phyloP scores from a whole-genome alignment of 75 land plant genomes.

The Sequoiadendron giganteum region DNA sequence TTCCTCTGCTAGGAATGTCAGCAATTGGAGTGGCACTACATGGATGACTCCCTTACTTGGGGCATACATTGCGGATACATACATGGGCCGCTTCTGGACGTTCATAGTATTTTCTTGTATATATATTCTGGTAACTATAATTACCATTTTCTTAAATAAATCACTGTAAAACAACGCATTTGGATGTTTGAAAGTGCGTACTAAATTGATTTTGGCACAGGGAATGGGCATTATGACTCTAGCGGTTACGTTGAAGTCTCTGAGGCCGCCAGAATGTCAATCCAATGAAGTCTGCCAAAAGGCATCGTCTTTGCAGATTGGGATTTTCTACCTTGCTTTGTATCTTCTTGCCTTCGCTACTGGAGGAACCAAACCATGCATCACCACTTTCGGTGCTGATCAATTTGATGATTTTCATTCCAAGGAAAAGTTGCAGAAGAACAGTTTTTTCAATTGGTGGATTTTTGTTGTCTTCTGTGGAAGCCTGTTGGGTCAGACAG shows the following conservation, averaged over 20 bases:
- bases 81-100: slow-evolving; percentile 8
- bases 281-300: neutral
- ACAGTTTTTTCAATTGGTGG: neutral
- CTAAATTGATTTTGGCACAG: slow-evolving; percentile 20
- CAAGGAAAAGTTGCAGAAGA: neutral
- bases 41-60: too few species aligned
- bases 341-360: neutral
- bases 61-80: too few species aligned
- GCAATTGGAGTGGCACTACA: too few species aligned
- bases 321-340: neutral
- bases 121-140: slow-evolving; percentile 23
- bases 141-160: neutral
- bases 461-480: neutral
- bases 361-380: neutral
- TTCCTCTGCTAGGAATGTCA: too few species aligned
- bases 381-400: neutral
- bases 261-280: neutral
- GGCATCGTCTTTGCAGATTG: neutral
- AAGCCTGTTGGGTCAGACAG: neutral
- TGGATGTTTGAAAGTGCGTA: neutral
- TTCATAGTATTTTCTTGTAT: slow-evolving; percentile 34
- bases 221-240: too few species aligned
- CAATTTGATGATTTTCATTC: neutral
- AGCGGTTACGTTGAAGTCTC: neutral
- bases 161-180: neutral